Evolutionary conservation across 192 early-diverging fungal genomes (phyloP), one percentile per base, ranked within the genome.

Genomic region (Coemansia sp.): DNA sequence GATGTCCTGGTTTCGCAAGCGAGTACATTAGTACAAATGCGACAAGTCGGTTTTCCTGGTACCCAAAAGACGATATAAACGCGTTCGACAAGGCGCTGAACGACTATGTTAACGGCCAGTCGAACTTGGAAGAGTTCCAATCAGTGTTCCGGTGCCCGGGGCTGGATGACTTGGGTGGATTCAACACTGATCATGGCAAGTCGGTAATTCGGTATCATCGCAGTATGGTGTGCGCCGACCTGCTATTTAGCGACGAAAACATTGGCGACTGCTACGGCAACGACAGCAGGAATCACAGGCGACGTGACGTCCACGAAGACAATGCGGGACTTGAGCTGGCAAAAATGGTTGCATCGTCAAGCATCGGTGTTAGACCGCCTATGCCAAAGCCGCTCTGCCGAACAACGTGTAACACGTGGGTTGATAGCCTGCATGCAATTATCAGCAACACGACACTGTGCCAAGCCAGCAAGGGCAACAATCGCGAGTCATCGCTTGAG

Each of bases 11-110:
- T 18, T 79, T 69, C 40, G 21, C 59, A 2, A 53, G 56, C 10
- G 76, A 71, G 38, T 79, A 66, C 37, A 64, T 79, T 39, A 79
- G 76, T 59, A 71, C 66, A 19, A 73, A 73, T 34, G 66, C 76
- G 5, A 79, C 76, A 34, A 62, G 45, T 12, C 61, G 69, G 34
- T 79, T 79, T 49, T 57, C 66, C 21, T 79, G 76, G 76, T 72
- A 63, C 44, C 76, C 76, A 21, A 66, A 67, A 9, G 61, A 79
- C 51, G 62, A 72, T 11, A 66, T 79, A 40, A 17, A 41, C 4
- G 76, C 76, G 17, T 79, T 79, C 25, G 76, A 79, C 53, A 64
- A 62, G 59, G 66, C 76, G 2, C 58, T 79, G 23, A 71, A 54
- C 62, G 76, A 79, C 33, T 79, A 79, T 61, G 65, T 79, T 8